phyloP scores from a whole-genome alignment of 1,284 basidiomycete genomes.

The Quambalaria eucalypti region DNA sequence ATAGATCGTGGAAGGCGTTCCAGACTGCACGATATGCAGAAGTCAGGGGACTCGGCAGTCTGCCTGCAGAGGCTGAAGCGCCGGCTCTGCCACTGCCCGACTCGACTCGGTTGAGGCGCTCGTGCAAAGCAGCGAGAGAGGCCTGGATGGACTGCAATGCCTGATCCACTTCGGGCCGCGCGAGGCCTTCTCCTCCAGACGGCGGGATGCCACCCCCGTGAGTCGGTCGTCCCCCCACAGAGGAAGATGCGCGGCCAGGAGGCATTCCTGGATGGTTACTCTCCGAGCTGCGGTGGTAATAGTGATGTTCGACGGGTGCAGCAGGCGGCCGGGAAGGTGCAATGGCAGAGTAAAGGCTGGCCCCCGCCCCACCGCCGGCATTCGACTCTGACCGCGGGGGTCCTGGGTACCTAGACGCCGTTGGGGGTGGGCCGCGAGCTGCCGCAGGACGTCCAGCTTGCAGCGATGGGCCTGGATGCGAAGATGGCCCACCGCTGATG shows the following conservation, averaged over 20 bases:
- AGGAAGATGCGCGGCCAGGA: constrained; percentile 22
- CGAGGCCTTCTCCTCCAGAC: too few species aligned
- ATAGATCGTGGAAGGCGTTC: constrained; percentile 22
- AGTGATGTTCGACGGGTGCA: constrained; percentile 9
- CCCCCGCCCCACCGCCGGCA: constrained; percentile 6
- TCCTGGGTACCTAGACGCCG: too few species aligned
- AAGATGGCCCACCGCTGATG: too few species aligned
- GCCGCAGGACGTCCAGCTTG: too few species aligned
- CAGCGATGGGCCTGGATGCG: too few species aligned
- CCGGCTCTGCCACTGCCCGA: not conserved
- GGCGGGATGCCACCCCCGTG: constrained; percentile 5
- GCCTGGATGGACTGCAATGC: constrained; percentile 71
- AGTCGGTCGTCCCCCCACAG: constrained; percentile 26
- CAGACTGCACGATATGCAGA: constrained; percentile 5
- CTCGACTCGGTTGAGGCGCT: constrained; percentile 57
- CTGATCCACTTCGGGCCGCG: constrained; percentile 24
- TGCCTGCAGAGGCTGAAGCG: not conserved
- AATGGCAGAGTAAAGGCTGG: constrained; percentile 7
- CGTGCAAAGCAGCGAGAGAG: constrained; percentile 76
- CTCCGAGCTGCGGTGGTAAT: constrained; percentile 5
- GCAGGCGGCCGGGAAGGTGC: constrained; percentile 5
- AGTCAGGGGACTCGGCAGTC: not conserved
- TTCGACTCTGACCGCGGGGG: constrained; percentile 4
- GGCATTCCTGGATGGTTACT: too few species aligned
- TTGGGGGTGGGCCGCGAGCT: too few species aligned